Evolutionary conservation across 169 alveolate genomes (phyloP).

Genomic region (Plasmodium fragile): DNA sequence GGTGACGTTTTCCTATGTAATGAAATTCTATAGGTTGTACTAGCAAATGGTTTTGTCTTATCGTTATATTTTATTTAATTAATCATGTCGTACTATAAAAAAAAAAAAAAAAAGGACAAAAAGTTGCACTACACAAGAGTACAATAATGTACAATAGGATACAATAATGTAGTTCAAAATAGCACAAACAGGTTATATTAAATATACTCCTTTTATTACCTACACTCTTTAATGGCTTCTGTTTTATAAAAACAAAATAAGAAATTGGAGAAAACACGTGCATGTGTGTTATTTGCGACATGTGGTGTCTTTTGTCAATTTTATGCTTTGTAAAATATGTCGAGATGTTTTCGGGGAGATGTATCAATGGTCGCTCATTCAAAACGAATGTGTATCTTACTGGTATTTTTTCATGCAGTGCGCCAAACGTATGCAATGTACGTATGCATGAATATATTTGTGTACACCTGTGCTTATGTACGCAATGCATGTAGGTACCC

Average conservation of each 20-base stretch:
- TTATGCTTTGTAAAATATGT: background rate
- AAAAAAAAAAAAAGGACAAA: background rate
- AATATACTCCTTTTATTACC: background rate
- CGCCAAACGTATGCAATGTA: background rate
- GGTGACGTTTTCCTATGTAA: background rate
- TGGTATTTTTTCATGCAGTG: constrained; percentile 11
- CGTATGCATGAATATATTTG: background rate
- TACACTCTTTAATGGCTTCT: background rate
- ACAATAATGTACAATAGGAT: background rate
- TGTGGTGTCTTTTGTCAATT: constrained; percentile 3
- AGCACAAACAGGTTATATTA: background rate
- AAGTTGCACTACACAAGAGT: background rate
- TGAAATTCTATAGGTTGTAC: background rate
- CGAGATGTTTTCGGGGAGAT: background rate
- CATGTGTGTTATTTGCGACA: background rate
- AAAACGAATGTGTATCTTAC: background rate
- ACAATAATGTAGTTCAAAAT: background rate
- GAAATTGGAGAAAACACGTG: background rate
- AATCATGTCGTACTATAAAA: constrained; percentile 8
- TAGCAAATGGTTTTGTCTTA: background rate
- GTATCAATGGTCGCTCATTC: background rate
- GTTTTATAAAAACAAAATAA: constrained; percentile 17
- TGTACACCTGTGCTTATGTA: constrained; percentile 8
- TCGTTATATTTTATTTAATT: constrained; percentile 5
- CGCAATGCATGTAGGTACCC: background rate